Percentiles rank a stretch among this genome's conserved stretches.
phyloP scores from a whole-genome alignment of 2,329 filamentous ascomycete genomes.

The Tetracladium maxilliforme region DNA sequence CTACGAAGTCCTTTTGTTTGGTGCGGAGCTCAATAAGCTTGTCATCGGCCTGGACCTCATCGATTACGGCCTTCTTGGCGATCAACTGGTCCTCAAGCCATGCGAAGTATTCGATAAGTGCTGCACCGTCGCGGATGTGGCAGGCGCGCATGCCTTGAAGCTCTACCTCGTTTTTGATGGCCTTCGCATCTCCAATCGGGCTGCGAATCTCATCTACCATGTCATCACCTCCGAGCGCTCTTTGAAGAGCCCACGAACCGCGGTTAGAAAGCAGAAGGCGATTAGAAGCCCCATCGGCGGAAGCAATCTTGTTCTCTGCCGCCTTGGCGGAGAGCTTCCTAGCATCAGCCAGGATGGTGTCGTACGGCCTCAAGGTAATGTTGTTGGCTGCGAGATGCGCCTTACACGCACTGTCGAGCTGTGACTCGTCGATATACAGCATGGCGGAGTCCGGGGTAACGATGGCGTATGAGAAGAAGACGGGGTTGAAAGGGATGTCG shows the following conservation, averaged over 20 bases:
- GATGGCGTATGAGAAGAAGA: slow-evolving; percentile 94
- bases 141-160: slow-evolving; percentile 86
- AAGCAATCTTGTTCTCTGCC: slow-evolving; percentile 10
- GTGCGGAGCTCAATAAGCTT: slow-evolving; percentile 69
- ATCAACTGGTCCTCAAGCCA: slow-evolving; percentile 88
- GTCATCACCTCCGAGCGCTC: slow-evolving; percentile 72
- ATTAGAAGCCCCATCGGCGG: slow-evolving; percentile 19
- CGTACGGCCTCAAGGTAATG: slow-evolving; percentile 69
- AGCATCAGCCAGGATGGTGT: slow-evolving; percentile 67
- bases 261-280: slow-evolving; percentile 82
- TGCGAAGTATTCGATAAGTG: slow-evolving; percentile 82
- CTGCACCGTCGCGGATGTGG: slow-evolving; percentile 85
- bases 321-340: slow-evolving; percentile 34
- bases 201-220: slow-evolving; percentile 78
- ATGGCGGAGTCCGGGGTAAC: slow-evolving; percentile 65
- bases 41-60: slow-evolving; percentile 85
- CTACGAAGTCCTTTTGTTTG: slow-evolving; percentile 61
- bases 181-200: slow-evolving; percentile 80
- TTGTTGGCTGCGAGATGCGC: slow-evolving; percentile 54
- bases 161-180: slow-evolving; percentile 84
- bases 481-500: slow-evolving; percentile 95
- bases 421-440: slow-evolving; percentile 72
- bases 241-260: slow-evolving; percentile 84
- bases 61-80: slow-evolving; percentile 55
- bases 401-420: slow-evolving; percentile 55